Evolutionary conservation across 2,329 filamentous ascomycete species (phyloP), one percentile per base, ranked within the genome.

Genomic region (Botrytis elliptica): DNA sequence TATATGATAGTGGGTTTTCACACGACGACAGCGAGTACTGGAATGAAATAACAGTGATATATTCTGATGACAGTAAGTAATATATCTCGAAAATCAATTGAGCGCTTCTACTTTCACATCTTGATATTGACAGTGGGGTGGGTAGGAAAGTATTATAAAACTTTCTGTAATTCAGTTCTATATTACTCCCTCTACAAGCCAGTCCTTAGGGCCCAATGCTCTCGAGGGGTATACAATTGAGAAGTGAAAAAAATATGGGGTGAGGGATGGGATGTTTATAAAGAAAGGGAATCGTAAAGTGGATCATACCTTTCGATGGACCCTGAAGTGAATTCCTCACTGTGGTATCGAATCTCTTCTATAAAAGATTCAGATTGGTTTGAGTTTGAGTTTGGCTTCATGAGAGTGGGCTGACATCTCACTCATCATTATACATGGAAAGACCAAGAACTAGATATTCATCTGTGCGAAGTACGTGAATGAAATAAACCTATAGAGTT

Each of bases 91-190:
- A 6, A 55, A 55, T 3, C 14, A 52, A 25, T 14, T 3, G 4
- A 14, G 22, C 49, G 49, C 49, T 49, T 22, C 1, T n/a, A 14
- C 25, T 14, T 25, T 25, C 4, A 49, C 9, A 14, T 14, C 22
- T 25, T 10, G 46, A 22, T 0, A 25, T 4, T 49, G 46, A 22
- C 7, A 49, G 20, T 49, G 22, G 3, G 46, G 33, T 33, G 33
- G 33, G 3, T 9, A 4, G 10, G 10, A n/a, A n/a, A 0, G 0
- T 6, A 1, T 3, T n/a, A 52, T n/a, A 49, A 12, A n/a, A 6
- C 25, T 0, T 14, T 7, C 12, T 6, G 0, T n/a, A 14, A 14
- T 52, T 14, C 12, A 6, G 7, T 3, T 3, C 49, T n/a, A 5
- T 3, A 3, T 9, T 5, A 16, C 25, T 16, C 12, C 5, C 25